A percentile compares a stretch with the other conserved stretches of the same genome.
phyloP scores from a whole-genome alignment of 2,329 filamentous ascomycete genomes.

The Rhytidhysteron rufulum region DNA sequence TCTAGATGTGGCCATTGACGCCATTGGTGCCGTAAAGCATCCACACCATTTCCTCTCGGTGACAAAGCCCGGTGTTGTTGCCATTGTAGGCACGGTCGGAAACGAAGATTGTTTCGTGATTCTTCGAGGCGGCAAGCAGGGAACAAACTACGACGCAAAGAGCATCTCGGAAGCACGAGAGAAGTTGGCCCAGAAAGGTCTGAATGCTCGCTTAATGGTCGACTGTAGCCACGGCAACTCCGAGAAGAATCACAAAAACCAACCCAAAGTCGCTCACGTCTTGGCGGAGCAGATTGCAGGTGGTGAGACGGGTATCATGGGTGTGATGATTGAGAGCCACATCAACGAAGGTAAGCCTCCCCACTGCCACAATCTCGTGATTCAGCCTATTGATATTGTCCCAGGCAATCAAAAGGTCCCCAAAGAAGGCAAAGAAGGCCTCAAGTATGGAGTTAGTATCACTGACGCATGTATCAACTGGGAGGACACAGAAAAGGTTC shows the following conservation, averaged over 20 bases:
- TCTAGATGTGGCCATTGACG: constrained; percentile 85
- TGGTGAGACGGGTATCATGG: constrained; percentile 86
- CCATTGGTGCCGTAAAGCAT: constrained; percentile 86
- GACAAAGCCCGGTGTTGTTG: constrained; percentile 91
- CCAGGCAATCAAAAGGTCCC: constrained; percentile 86
- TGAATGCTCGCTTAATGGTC: constrained; percentile 82
- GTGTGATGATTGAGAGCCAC: constrained; percentile 98
- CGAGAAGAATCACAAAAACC: constrained; percentile 93
- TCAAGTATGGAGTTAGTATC: constrained; percentile 93
- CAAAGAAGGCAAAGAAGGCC: constrained; percentile 73
- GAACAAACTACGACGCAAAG: constrained; percentile 87
- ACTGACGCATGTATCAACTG: constrained; percentile 96
- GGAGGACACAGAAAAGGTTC: constrained; percentile 79
- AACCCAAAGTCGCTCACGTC: constrained; percentile 82
- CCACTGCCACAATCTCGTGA: neutral
- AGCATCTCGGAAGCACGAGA: constrained; percentile 82
- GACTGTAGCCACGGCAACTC: constrained; percentile 98
- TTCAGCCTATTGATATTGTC: constrained; percentile 1
- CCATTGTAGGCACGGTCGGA: constrained; percentile 89
- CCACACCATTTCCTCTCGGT: constrained; percentile 97
- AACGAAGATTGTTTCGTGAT: constrained; percentile 99
- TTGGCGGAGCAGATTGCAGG: constrained; percentile 80
- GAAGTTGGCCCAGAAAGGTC: constrained; percentile 68
- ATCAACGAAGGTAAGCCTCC: constrained; percentile 76
- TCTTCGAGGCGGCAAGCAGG: constrained; percentile 84